Base-by-base conservation (phyloP, 352 stramenopile genomes). In the Globisporangium recalcitrans region DNA sequence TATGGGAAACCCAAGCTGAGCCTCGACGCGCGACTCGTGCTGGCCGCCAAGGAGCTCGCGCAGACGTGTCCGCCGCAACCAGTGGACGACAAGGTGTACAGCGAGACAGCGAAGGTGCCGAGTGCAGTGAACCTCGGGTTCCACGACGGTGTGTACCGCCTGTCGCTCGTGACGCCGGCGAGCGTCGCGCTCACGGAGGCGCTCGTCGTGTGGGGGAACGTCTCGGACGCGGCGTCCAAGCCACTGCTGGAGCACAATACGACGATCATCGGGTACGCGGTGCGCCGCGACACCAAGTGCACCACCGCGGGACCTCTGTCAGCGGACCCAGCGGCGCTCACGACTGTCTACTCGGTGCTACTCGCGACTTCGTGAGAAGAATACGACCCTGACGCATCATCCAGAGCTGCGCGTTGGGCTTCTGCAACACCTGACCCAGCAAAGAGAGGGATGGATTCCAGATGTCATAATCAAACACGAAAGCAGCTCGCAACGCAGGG, bases 31-130 rank as follows among this genome's bases (percentile, higher is more conserved):
- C 63, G 65, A 9, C 49, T 80, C 16, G 61, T 77, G 52, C 44
- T 78, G 42, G 52, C 63, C 29, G 73, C 73, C n/a, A 49, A 75
- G 16, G 71, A 72, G 29, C 27, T 80, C 34, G 73, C 64, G 32
- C 31, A 71, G 13, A 69, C 60, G 14, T 42, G 77, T 53, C 34
- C 73, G 9, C 34, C 40, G 3, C 57, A 61, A 31, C 11, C 53
- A 21, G 22, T 38, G 7, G 49, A 51, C 27, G n/a, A 47, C 51
- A 32, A 44, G n/a, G 29, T 42, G 10, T 22, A 36, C n/a, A 40
- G 10, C 16, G 47, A 58, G 10, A 9, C 24, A 16, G 21, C 9
- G 14, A 38, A 55, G 1, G 16, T 55, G 16, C 0, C 49, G 7
- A 51, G 14, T 6, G 54, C 52, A 1, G n/a, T 49, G 29, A 52